Conservation (phyloP, 1,284 basidiomycete species). For the Volvariella volvacea region DNA sequence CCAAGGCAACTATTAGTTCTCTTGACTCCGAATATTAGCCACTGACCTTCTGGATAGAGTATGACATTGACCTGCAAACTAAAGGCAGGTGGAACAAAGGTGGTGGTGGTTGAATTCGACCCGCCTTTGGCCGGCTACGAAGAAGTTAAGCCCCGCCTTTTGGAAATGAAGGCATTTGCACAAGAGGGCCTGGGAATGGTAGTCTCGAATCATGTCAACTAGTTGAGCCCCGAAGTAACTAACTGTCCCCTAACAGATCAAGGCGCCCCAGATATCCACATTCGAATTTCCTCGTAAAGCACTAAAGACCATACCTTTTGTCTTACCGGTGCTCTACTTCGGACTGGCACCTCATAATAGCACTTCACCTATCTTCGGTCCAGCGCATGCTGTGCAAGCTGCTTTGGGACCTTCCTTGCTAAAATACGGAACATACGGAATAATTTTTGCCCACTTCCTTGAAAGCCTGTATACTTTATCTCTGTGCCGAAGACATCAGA, state of each 20-base stretch:
- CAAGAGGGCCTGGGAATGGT: slow-evolving; percentile 75
- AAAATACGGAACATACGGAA: slow-evolving; percentile 14
- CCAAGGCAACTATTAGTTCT: slow-evolving; percentile 35
- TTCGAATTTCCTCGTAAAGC: slow-evolving; percentile 36
- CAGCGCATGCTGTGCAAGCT: slow-evolving; percentile 15
- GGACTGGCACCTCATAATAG: slow-evolving; percentile 28
- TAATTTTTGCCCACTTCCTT: slow-evolving; percentile 32
- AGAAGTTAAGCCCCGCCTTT: slow-evolving; percentile 70
- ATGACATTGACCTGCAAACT: slow-evolving; percentile 64
- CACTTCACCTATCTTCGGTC: slow-evolving; percentile 13
- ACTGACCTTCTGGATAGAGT: slow-evolving; percentile 31
- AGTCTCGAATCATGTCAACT: slow-evolving; percentile 15
- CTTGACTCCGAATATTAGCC: neutral
- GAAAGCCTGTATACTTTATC: slow-evolving; percentile 48
- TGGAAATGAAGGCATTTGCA: slow-evolving; percentile 68
- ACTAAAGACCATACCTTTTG: slow-evolving; percentile 15
- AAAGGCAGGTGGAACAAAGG: slow-evolving; percentile 39
- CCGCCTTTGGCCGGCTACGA: slow-evolving; percentile 69
- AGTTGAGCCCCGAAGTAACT: neutral
- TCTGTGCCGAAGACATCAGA: slow-evolving; percentile 46
- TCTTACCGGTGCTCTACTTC: slow-evolving; percentile 32
- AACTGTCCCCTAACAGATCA: slow-evolving; percentile 35
- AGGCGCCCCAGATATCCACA: slow-evolving; percentile 51
- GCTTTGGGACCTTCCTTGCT: slow-evolving; percentile 12
- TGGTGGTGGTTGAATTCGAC: slow-evolving; percentile 51